Percentiles rank a stretch among this genome's conserved stretches.
phyloP scores from a whole-genome alignment of 1,284 basidiomycete genomes.

The Ganoderma sinense region DNA sequence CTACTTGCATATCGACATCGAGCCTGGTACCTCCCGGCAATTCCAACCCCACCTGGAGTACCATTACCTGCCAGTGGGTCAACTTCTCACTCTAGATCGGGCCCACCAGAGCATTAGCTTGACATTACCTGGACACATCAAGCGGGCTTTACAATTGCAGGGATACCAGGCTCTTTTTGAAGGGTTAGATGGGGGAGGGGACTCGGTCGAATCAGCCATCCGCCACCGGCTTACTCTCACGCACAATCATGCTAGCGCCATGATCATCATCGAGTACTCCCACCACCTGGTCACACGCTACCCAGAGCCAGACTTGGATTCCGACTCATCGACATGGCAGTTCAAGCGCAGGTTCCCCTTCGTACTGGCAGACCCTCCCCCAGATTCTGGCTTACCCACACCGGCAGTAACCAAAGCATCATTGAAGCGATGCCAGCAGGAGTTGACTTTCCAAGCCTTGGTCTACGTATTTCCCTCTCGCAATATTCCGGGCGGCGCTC shows the following conservation, averaged over 20 bases:
- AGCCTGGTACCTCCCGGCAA: neutral
- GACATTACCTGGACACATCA: neutral
- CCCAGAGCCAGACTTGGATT: neutral
- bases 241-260: neutral
- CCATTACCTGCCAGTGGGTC: no score
- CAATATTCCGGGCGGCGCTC: no score
- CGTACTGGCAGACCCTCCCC: no score
- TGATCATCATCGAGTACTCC: neutral
- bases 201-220: no score
- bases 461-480: neutral
- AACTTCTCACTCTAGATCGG: no score
- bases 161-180: neutral
- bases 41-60: no score
- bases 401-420: no score
- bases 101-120: neutral
- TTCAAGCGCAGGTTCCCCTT: no score
- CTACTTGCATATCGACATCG: neutral
- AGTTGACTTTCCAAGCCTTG: neutral
- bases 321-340: no score
- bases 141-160: neutral
- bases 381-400: no score
- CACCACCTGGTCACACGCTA: neutral
- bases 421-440: neutral
- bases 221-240: neutral
- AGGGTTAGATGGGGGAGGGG: neutral